Percentiles rank a stretch among this genome's conserved stretches.
These are phyloP conservation scores for Arabidopsis arenosa DNA, from an alignment of 345 rosid species.

Conservation along the genomic window DNA sequence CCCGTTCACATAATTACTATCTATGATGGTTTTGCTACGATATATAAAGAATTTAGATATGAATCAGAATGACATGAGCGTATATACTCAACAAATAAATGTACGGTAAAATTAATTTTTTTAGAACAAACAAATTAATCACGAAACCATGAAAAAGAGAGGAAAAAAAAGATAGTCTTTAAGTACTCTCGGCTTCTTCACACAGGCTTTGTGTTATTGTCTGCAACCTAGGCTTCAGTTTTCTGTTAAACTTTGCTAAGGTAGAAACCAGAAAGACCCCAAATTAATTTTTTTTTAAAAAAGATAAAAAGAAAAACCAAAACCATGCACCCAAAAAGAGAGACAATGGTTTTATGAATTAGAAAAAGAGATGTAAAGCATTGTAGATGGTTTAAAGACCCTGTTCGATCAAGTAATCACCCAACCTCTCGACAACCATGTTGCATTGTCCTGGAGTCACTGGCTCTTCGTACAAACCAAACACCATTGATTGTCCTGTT, in stretches of 20 bases:
- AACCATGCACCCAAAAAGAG: slow-evolving; percentile 18
- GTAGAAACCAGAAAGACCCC: slow-evolving; percentile 25
- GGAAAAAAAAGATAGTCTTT: background rate
- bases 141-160: slow-evolving; percentile 23
- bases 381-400: slow-evolving; percentile 50
- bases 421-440: slow-evolving; percentile 90
- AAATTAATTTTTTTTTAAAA: background rate
- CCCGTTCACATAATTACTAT: background rate
- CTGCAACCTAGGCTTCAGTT: slow-evolving; percentile 29
- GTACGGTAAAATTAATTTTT: background rate
- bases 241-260: slow-evolving; percentile 23
- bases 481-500: slow-evolving; percentile 71
- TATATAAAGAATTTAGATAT: background rate
- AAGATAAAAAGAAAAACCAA: background rate
- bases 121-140: background rate
- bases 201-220: slow-evolving; percentile 32
- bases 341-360: slow-evolving; percentile 24
- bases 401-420: slow-evolving; percentile 81
- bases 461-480: slow-evolving; percentile 80
- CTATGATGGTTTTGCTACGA: background rate
- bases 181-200: slow-evolving; percentile 7
- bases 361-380: slow-evolving; percentile 12
- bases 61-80: background rate
- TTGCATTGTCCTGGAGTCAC: slow-evolving; percentile 87
- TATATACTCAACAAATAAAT: background rate